Evolutionary conservation across 2,329 filamentous ascomycete species (phyloP).

Genomic region (Daldinia sp.): DNA sequence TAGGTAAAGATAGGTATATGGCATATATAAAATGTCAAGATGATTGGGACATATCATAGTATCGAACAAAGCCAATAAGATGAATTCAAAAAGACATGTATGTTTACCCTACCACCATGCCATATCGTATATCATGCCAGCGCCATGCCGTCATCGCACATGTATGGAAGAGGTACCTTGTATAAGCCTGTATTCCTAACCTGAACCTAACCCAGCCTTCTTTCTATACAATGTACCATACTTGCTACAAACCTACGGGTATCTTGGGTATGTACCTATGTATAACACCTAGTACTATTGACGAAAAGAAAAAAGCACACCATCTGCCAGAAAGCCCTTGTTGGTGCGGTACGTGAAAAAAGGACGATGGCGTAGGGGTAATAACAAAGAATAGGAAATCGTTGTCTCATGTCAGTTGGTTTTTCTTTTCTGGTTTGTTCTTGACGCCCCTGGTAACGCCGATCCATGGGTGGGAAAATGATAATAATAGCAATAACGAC

Average conservation of each 20-base stretch:
- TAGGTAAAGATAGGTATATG: neutral
- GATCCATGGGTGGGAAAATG: neutral
- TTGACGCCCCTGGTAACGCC: neutral
- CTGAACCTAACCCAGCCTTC: neutral
- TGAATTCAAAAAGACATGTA: neutral
- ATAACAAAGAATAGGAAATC: neutral
- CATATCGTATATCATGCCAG: neutral
- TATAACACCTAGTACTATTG: neutral
- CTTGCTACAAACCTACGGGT: neutral
- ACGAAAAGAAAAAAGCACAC: neutral
- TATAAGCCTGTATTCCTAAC: too few relatives aligned
- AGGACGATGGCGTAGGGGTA: neutral
- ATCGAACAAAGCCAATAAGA: neutral
- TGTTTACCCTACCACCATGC: neutral
- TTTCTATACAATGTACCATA: too few relatives aligned
- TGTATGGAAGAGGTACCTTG: too few relatives aligned
- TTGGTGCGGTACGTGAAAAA: neutral
- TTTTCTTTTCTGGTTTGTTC: neutral
- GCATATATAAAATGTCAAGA: neutral
- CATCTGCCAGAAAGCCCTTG: neutral
- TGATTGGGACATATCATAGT: neutral
- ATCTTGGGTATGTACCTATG: too few relatives aligned
- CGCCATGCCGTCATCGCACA: neutral
- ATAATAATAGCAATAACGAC: neutral
- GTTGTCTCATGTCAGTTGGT: neutral